Conservation (phyloP, 2,329 filamentous ascomycete genomes). For the Mariannaea elegans region DNA sequence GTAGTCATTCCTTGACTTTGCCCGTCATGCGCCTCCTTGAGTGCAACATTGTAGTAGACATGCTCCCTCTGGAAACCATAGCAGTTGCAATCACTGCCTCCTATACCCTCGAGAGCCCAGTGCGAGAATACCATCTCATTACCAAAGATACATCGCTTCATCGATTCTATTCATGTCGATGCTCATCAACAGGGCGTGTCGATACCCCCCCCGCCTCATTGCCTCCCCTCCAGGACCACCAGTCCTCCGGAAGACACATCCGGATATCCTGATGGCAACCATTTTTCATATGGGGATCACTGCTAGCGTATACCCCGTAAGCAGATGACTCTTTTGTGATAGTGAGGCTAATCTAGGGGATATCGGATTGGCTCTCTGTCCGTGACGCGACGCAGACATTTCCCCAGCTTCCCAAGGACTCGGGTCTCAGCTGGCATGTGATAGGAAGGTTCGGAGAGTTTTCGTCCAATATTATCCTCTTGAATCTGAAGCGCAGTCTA, state of each 20-base stretch:
- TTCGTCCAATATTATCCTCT: slow-evolving; percentile 12
- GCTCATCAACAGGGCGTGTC: slow-evolving; percentile 25
- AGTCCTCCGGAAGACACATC: slow-evolving; percentile 11
- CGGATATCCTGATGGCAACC: slow-evolving; percentile 22
- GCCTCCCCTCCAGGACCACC: neutral
- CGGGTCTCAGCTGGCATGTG: slow-evolving; percentile 22
- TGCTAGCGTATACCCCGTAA: slow-evolving; percentile 22
- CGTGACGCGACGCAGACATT: neutral
- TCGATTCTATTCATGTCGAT: neutral
- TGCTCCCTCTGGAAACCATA: neutral
- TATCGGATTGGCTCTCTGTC: slow-evolving; percentile 2
- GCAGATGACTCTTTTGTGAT: slow-evolving; percentile 18
- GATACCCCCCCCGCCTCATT: slow-evolving; percentile 15
- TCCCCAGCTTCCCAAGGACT: slow-evolving; percentile 7
- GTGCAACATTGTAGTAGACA: neutral
- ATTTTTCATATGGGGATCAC: slow-evolving; percentile 10
- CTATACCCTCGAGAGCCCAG: slow-evolving; percentile 14
- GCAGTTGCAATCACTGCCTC: neutral
- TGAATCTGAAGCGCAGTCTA: neutral
- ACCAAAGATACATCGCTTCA: neutral
- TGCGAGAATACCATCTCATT: slow-evolving; percentile 2
- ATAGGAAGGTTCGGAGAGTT: slow-evolving; percentile 1
- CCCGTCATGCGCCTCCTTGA: no score
- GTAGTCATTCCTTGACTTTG: no score
- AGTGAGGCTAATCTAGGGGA: slow-evolving; percentile 17